Conservation (phyloP, 345 rosid genomes). For the Corchorus olitorius region DNA sequence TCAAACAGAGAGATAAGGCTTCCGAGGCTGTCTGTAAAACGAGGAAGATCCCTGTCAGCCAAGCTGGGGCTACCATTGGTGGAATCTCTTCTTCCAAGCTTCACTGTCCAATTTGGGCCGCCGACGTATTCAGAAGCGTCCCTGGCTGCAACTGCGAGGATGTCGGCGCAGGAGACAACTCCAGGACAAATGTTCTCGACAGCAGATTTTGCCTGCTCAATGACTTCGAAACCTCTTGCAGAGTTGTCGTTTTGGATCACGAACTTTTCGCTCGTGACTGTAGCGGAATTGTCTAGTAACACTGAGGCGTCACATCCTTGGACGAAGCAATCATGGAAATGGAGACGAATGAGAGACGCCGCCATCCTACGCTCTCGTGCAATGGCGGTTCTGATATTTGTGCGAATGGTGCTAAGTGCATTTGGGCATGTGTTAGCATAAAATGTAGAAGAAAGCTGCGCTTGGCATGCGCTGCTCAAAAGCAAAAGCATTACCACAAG, state of each 20-base stretch:
- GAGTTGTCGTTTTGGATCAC: constrained; percentile 18
- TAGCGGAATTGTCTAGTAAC: constrained; percentile 3
- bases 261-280: constrained; percentile 29
- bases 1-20: constrained; percentile 39
- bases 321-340: constrained; percentile 66
- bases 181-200: constrained; percentile 55
- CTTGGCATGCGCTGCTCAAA: constrained; percentile 23
- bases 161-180: constrained; percentile 67
- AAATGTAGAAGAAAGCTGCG: constrained; percentile 49
- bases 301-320: constrained; percentile 14
- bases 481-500: background rate
- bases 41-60: constrained; percentile 48
- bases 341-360: constrained; percentile 62
- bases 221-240: constrained; percentile 46
- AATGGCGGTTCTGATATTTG: constrained; percentile 29
- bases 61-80: constrained; percentile 35
- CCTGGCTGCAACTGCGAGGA: constrained; percentile 60
- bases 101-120: constrained; percentile 49
- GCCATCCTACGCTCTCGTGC: constrained; percentile 54
- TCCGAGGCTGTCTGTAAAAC: constrained; percentile 38
- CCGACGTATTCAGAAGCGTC: constrained; percentile 48
- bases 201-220: constrained; percentile 51
- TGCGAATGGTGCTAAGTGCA: constrained; percentile 42
- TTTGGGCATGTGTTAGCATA: constrained; percentile 47
- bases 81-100: constrained; percentile 32